phyloP scores from a whole-genome alignment of 1,284 basidiomycete species.

The Termitomyces sp. region DNA sequence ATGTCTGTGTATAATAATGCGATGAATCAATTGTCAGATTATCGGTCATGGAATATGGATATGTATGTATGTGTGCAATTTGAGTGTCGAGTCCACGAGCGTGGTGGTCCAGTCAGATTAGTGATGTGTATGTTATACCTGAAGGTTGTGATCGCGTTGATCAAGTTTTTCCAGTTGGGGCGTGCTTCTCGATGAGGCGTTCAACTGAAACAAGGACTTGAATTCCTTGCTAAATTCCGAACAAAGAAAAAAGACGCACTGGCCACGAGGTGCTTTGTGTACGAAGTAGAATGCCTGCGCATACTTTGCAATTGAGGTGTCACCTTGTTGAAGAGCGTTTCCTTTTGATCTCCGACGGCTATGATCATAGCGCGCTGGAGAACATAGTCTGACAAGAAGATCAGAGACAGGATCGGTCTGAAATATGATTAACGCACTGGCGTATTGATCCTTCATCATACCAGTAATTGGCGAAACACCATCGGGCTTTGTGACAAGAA shows the following conservation, averaged over 20 bases:
- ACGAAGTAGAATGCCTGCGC: slow-evolving; percentile 65
- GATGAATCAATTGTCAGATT: slow-evolving; percentile 18
- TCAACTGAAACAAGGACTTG: slow-evolving; percentile 47
- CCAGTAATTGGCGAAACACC: slow-evolving; percentile 59
- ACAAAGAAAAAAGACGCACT: slow-evolving; percentile 44
- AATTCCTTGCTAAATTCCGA: slow-evolving; percentile 1
- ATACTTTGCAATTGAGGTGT: slow-evolving; percentile 66
- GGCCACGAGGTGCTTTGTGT: slow-evolving; percentile 75
- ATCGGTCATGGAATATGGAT: slow-evolving; percentile 10
- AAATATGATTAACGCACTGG: slow-evolving; percentile 52
- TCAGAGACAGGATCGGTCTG: slow-evolving; percentile 3
- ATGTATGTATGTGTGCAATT: slow-evolving; percentile 2
- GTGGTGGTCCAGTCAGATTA: not conserved
- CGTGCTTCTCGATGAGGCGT: slow-evolving; percentile 52
- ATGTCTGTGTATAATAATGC: slow-evolving; percentile 5
- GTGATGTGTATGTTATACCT: not conserved
- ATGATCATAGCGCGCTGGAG: slow-evolving; percentile 71
- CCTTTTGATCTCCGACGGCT: slow-evolving; percentile 71
- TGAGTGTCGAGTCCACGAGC: slow-evolving; percentile 2
- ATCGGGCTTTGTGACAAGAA: slow-evolving; percentile 63
- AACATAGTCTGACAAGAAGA: slow-evolving; percentile 61
- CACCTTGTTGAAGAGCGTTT: slow-evolving; percentile 56
- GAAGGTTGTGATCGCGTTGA: not conserved
- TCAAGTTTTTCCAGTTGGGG: slow-evolving; percentile 18
- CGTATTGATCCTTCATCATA: slow-evolving; percentile 92